phyloP scores from a whole-genome alignment of 768 basidiomycete genomes.

The Kwoniella sp. region DNA sequence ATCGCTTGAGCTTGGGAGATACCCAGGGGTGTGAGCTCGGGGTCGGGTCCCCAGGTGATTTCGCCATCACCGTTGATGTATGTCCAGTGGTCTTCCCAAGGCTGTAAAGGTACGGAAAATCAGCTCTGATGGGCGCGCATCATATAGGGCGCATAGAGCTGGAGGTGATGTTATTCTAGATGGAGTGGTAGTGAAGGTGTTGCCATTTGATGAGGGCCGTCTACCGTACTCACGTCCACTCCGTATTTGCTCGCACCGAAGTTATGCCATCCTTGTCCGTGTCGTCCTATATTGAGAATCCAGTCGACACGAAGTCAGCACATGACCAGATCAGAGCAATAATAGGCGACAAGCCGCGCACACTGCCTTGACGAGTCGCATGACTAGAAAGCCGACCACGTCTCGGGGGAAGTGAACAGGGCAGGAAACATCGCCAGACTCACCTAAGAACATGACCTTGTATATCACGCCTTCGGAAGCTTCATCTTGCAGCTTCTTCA shows the following conservation, averaged over 20 bases:
- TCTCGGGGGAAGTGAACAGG: too few species aligned
- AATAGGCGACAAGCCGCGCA: too few species aligned
- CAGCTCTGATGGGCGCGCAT: not conserved
- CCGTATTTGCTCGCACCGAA: slow-evolving; percentile 43
- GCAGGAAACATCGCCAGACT: slow-evolving; percentile 12
- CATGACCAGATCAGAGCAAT: not conserved
- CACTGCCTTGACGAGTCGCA: too few species aligned
- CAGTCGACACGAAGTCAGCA: not conserved
- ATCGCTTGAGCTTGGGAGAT: slow-evolving; percentile 47
- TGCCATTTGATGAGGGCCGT: too few species aligned
- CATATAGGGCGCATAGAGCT: too few species aligned
- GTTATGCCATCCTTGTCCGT: slow-evolving; percentile 55
- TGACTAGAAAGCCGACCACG: too few species aligned
- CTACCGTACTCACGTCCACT: slow-evolving; percentile 41
- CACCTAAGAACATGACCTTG: slow-evolving; percentile 53
- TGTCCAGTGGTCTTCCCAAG: slow-evolving; percentile 52
- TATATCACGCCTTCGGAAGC: slow-evolving; percentile 44
- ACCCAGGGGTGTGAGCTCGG: slow-evolving; percentile 50
- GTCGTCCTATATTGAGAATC: slow-evolving; percentile 36
- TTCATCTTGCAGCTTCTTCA: slow-evolving; percentile 33
- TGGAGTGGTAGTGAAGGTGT: too few species aligned
- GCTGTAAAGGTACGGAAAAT: slow-evolving; percentile 21
- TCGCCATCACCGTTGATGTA: slow-evolving; percentile 44
- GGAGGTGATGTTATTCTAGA: too few species aligned
- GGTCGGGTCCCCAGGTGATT: slow-evolving; percentile 54